Base-by-base conservation (phyloP, 352 stramenopile species). In the Blastocystis sp. region DNA sequence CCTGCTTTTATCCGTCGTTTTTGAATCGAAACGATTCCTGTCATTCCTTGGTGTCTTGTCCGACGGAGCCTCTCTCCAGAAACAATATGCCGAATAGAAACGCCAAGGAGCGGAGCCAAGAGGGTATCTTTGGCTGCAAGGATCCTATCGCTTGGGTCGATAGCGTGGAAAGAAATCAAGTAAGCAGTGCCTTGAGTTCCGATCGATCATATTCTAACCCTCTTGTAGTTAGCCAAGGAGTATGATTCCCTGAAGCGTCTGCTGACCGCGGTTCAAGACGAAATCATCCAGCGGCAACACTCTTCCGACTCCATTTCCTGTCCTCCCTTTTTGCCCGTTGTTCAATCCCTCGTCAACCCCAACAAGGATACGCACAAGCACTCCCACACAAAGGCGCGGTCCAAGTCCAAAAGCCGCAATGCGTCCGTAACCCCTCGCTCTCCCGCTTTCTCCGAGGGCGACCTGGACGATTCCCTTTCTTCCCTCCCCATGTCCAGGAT, bases 301-400 rank as follows among this genome's bases (percentile, higher is more conserved):
- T 41, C n/a, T 45, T 74, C 64, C 40, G 64, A 74, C 11, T 53
- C 14, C n/a, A 45, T 74, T 74, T 74, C 64, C 14, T 74, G 64
- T 74, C 34, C 64, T 53, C 40, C 64, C n/a, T 74, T 74, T 74
- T 53, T 74, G 64, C 64, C 64, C 3, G 64, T 74, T 3, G 23
- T 74, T 3, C 64, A 74, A 23, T 17, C n/a, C 10, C 23, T 74
- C 11, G 64, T 74, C 17, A 74, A n/a, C 43, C 64, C 64, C 3
- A 48, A 28, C 11, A 74, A 74, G 41, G 64, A 74, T 3, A 19
- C 9, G 7, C 64, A 41, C 23, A 28, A 41, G 21, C 40, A 28
- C 43, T 74, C 64, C 3, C 64, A 74, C 40, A 45, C 41, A 19
- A 45, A 53, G 64, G 34, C 14, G 14, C 64, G 40, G 9, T 40